Conservation (phyloP, 345 rosid species). For the Eutrema japonicum region DNA sequence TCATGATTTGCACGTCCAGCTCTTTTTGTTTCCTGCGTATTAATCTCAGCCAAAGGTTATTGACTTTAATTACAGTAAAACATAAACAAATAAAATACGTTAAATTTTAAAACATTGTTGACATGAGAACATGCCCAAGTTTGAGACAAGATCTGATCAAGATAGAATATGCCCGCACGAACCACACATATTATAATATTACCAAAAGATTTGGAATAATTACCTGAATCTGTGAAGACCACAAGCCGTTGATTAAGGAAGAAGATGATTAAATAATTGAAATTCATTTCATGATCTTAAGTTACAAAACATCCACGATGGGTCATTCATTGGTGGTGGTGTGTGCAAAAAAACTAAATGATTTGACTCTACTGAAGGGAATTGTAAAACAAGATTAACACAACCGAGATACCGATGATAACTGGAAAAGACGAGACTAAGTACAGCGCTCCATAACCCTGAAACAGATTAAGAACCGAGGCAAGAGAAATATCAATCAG, state of each 20-base stretch:
- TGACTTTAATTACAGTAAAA: constrained; percentile 32
- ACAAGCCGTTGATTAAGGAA: constrained; percentile 32
- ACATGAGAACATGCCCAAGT: constrained; percentile 42
- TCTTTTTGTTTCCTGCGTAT: constrained; percentile 34
- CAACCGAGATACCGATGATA: constrained; percentile 86
- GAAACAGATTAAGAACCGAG: constrained; percentile 41
- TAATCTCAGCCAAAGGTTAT: constrained; percentile 43
- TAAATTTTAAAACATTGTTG: constrained; percentile 24
- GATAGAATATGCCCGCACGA: constrained; percentile 35
- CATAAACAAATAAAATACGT: constrained; percentile 12
- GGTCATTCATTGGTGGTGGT: constrained; percentile 30
- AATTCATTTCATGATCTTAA: constrained; percentile 27
- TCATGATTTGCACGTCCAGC: constrained; percentile 46
- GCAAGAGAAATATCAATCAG: constrained; percentile 5
- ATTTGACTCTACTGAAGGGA: constrained; percentile 71
- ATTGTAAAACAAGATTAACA: constrained; percentile 83
- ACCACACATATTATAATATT: constrained; percentile 27
- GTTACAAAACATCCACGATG: constrained; percentile 40
- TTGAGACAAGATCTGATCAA: constrained; percentile 38
- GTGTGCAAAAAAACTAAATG: constrained; percentile 1
- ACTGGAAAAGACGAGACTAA: constrained; percentile 89
- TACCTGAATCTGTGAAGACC: constrained; percentile 35
- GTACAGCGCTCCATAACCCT: constrained; percentile 97
- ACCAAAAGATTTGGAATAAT: constrained; percentile 23
- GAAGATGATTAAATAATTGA: constrained; percentile 7